phyloP scores from a whole-genome alignment of 352 stramenopile genomes.

The Phytophthora idaei region DNA sequence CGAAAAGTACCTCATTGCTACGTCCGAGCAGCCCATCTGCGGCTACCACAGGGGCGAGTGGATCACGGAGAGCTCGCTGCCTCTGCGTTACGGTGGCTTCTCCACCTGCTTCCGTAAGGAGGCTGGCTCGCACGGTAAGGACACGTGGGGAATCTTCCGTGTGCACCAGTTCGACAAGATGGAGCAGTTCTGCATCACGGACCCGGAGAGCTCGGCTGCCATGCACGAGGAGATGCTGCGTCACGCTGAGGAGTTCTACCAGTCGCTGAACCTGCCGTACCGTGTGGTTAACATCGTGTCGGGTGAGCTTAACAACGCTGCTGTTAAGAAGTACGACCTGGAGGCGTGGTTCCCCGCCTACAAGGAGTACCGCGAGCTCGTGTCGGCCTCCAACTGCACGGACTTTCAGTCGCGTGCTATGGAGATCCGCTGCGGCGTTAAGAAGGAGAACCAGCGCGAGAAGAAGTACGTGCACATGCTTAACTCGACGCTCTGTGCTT shows the following conservation, averaged over 20 bases:
- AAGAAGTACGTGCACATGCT: slow-evolving; percentile 99
- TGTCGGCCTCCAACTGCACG: slow-evolving; percentile 99
- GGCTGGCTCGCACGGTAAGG: slow-evolving; percentile 97
- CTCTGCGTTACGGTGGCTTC: slow-evolving; percentile 93
- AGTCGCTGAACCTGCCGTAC: slow-evolving; percentile 98
- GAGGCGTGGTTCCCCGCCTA: slow-evolving; percentile 99
- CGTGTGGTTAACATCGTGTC: slow-evolving; percentile 99
- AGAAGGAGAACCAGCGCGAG: slow-evolving; percentile 94
- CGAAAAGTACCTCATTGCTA: slow-evolving; percentile 99
- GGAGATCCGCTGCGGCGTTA: slow-evolving; percentile 96
- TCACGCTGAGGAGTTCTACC: slow-evolving; percentile 98
- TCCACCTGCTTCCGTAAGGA: slow-evolving; percentile 99
- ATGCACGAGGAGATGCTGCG: slow-evolving; percentile 95
- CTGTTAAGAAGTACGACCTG: slow-evolving; percentile 99
- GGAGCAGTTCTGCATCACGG: slow-evolving; percentile 98
- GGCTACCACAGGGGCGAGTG: slow-evolving; percentile 96
- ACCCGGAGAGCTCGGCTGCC: slow-evolving; percentile 91
- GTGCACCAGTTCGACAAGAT: slow-evolving; percentile 99
- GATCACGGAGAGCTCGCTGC: slow-evolving; percentile 85
- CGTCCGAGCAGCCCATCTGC: slow-evolving; percentile 99
- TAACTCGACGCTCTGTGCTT: slow-evolving; percentile 99
- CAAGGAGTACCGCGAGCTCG: slow-evolving; percentile 98
- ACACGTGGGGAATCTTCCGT: slow-evolving; percentile 99
- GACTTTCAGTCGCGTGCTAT: slow-evolving; percentile 98
- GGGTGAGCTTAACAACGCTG: slow-evolving; percentile 98